phyloP scores from a whole-genome alignment of 495 filamentous ascomycete genomes.

The Cairneyella variabilis region DNA sequence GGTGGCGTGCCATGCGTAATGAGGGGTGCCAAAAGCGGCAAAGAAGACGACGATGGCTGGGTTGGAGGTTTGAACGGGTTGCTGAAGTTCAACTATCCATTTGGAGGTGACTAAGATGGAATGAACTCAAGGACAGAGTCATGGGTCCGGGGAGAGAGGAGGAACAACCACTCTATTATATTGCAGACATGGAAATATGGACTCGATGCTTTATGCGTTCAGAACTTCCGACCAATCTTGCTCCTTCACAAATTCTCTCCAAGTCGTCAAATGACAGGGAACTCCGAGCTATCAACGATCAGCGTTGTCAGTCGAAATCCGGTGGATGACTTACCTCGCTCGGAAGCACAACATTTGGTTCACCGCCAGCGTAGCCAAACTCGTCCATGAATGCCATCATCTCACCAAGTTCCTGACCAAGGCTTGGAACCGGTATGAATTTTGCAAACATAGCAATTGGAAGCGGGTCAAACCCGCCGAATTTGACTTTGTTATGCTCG shows the following conservation, averaged over 20 bases:
- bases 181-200: no score
- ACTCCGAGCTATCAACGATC: constrained; percentile 22
- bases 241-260: constrained; percentile 31
- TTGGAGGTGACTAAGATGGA: constrained; percentile 63
- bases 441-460: constrained; percentile 4
- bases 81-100: constrained; percentile 97
- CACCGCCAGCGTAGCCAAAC: constrained; percentile 35
- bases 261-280: constrained; percentile 22
- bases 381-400: constrained; percentile 30
- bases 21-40: constrained; percentile 37
- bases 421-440: constrained; percentile 11
- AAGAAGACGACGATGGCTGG: constrained; percentile 83
- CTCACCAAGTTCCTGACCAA: constrained; percentile 31
- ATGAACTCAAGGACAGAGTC: neutral
- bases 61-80: constrained; percentile 92
- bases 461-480: constrained; percentile 10
- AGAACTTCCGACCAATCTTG: constrained; percentile 28
- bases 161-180: neutral
- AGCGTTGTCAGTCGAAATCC: neutral
- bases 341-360: constrained; percentile 20
- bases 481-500: constrained; percentile 5
- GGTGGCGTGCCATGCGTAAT: constrained; percentile 73
- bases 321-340: constrained; percentile 7
- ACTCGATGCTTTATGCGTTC: neutral
- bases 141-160: neutral